A percentile compares a stretch with the other conserved stretches of the same genome.
phyloP scores from a whole-genome alignment of 2,329 filamentous ascomycete genomes.

The Clonostachys byssicola region DNA sequence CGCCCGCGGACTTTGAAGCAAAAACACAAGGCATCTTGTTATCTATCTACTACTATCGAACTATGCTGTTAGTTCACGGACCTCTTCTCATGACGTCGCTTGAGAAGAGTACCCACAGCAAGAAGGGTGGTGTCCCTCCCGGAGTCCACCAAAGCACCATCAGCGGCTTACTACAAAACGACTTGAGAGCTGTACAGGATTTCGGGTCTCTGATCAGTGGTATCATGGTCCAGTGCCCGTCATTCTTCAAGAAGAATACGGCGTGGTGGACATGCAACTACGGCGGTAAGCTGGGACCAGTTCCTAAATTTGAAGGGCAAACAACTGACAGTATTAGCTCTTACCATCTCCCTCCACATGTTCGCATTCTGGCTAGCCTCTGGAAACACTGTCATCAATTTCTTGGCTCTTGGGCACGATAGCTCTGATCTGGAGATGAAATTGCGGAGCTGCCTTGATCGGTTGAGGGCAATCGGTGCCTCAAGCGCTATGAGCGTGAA shows the following conservation, averaged over 20 bases:
- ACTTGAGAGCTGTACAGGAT: slow-evolving; percentile 9
- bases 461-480: slow-evolving; percentile 8
- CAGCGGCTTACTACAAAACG: slow-evolving; percentile 11
- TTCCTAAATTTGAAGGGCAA: not conserved
- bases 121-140: slow-evolving; percentile 4
- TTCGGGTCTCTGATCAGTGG: slow-evolving; percentile 10
- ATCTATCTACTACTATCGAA: not conserved
- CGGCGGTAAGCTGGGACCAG: slow-evolving; percentile 10
- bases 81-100: slow-evolving; percentile 9
- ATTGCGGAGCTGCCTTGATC: slow-evolving; percentile 5
- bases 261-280: slow-evolving; percentile 25
- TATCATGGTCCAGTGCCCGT: slow-evolving; percentile 8
- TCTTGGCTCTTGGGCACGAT: too few relatives aligned
- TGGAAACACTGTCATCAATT: not conserved
- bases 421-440: too few relatives aligned
- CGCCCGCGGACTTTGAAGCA: too few relatives aligned
- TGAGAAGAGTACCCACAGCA: slow-evolving; percentile 6
- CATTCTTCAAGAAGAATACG: slow-evolving; percentile 15
- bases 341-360: slow-evolving; percentile 11
- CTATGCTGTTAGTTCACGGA: slow-evolving; percentile 4
- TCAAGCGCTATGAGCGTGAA: slow-evolving; percentile 14
- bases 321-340: not conserved
- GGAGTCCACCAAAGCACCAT: slow-evolving; percentile 3
- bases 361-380: slow-evolving; percentile 17
- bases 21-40: too few relatives aligned